phyloP scores from a whole-genome alignment of 2,329 filamentous ascomycete species.

The Sporothrix pseudoabietina region DNA sequence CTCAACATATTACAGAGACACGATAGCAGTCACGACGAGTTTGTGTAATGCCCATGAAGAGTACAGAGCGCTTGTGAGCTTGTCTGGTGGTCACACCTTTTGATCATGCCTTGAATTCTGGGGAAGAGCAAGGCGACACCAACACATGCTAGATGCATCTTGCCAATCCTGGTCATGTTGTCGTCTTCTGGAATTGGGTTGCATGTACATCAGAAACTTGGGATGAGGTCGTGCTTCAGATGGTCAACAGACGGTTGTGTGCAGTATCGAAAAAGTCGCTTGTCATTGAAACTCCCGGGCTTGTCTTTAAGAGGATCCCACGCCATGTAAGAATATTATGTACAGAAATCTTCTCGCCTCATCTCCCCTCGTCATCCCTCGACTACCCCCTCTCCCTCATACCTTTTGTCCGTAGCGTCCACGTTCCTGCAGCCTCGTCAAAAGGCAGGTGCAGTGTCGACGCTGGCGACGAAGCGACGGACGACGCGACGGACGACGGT shows the following conservation, averaged over 20 bases:
- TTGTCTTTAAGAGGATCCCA: not conserved
- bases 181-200: not conserved
- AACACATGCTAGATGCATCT: not conserved
- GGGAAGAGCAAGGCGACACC: not conserved
- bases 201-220: not conserved
- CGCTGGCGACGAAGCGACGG: not conserved
- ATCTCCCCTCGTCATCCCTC: not conserved
- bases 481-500: not conserved
- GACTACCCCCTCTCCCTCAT: conserved; percentile 48
- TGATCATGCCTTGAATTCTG: not conserved
- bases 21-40: not conserved
- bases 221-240: not conserved
- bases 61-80: not conserved
- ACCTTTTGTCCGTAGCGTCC: conserved; percentile 60
- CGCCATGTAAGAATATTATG: conserved; percentile 3
- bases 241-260: not conserved
- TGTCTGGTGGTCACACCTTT: not conserved
- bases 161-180: not conserved
- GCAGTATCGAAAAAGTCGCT: not conserved
- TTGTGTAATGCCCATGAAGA: not conserved
- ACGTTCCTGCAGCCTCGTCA: conserved; percentile 48
- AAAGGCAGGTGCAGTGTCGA: conserved; percentile 48
- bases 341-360: not conserved
- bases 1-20: not conserved
- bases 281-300: conserved; percentile 1